These are phyloP conservation scores for Fusarium nurragi DNA, from an alignment of 2,329 filamentous ascomycete species.

Conservation along the genomic window DNA sequence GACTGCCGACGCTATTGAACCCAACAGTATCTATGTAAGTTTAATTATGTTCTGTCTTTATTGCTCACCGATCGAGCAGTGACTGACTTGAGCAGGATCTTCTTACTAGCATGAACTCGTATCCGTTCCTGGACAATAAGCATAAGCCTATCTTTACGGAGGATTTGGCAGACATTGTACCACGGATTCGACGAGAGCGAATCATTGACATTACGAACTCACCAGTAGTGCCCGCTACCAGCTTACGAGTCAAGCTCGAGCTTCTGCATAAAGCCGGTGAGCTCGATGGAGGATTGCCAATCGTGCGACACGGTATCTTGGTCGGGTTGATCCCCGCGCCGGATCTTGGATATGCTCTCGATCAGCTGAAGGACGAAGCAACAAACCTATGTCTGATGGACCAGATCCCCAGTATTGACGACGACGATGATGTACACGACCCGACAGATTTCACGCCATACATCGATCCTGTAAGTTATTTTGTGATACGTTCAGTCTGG, in stretches of 20 bases:
- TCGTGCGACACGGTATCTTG: slow-evolving; percentile 79
- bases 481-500: background rate
- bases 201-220: slow-evolving; percentile 90
- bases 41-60: background rate
- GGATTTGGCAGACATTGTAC: slow-evolving; percentile 86
- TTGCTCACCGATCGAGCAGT: background rate
- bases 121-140: slow-evolving; percentile 97
- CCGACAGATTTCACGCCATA: slow-evolving; percentile 89
- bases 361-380: slow-evolving; percentile 80
- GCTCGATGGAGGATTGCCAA: slow-evolving; percentile 89
- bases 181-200: slow-evolving; percentile 76
- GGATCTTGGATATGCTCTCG: slow-evolving; percentile 91
- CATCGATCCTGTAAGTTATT: slow-evolving; percentile 78
- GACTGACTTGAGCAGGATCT: slow-evolving; percentile 69
- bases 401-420: slow-evolving; percentile 68
- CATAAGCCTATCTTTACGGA: slow-evolving; percentile 90
- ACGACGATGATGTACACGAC: slow-evolving; percentile 70
- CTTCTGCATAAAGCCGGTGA: slow-evolving; percentile 86
- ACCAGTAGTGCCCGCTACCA: slow-evolving; percentile 78
- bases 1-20: slow-evolving; percentile 95
- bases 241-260: slow-evolving; percentile 83
- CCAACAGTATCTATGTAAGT: slow-evolving; percentile 87
- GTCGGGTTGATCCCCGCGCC: slow-evolving; percentile 93
- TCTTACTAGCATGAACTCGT: slow-evolving; percentile 95
- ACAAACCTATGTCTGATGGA: slow-evolving; percentile 85